Base-by-base conservation (phyloP, 139 green algal species). In the Spirogloea muscicola region DNA sequence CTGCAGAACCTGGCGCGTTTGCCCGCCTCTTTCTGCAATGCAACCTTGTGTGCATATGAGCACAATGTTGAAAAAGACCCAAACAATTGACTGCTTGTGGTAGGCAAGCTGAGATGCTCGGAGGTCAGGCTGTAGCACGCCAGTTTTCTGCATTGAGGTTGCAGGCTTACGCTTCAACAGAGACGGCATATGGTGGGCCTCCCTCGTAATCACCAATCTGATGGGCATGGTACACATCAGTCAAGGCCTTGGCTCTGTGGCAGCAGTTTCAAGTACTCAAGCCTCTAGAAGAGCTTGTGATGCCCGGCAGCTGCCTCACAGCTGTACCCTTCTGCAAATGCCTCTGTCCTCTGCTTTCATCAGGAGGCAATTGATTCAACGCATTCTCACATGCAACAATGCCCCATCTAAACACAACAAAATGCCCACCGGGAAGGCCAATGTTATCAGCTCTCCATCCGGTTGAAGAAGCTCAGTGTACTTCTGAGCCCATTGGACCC, bases 351-450 rank as follows among this genome's bases (percentile, higher is more conserved):
- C 55, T 64, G 10, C 39, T 38, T 49, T 16, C 39, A 27, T 64
- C 36, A 10, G 29, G 10, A 13, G 29, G 29, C 55, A 21, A 64
- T 64, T 27, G 9, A 64, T 13, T 13, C 55, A 27, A 13, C 39
- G 10, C 55, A 64, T 27, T n/a, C n/a, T n/a, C n/a, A n/a, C n/a
- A n/a, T n/a, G n/a, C n/a, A n/a, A n/a, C n/a, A 13, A 64, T 49
- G 36, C 10, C 29, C 55, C 55, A 13, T 42, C 29, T 16, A 64
- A 13, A 27, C 29, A 64, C 16, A 16, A 40, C 29, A 64, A 64
- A 10, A 64, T 38, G 6, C 42, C 39, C 59, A 77, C 68, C 16
- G 70, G 70, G 25, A 73, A 79, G 29, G 73, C 61, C 39, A 79
- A 40, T 6, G 70, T 72, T 37, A 62, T 39, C 5, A 79, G 58